Percentiles rank a stretch among this genome's conserved stretches.
These are phyloP conservation scores for Fusarium clavum DNA, from an alignment of 2,329 filamentous ascomycete species.

Conservation along the genomic window DNA sequence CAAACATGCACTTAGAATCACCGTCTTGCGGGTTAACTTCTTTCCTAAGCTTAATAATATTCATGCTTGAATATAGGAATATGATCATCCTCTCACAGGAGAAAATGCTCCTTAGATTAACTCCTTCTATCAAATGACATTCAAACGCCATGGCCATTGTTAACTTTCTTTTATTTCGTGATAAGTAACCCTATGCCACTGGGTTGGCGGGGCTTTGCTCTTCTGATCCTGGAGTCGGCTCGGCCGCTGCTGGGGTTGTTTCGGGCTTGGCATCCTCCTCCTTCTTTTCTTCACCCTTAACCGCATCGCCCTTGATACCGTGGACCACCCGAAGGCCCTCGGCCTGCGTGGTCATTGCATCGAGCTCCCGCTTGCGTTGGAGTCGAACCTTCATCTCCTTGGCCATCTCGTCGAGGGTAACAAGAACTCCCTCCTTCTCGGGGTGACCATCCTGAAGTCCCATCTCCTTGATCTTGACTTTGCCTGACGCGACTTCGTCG, in stretches of 20 bases:
- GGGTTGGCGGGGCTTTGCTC: conserved; percentile 28
- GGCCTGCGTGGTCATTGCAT: conserved; percentile 57
- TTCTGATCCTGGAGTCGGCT: conserved; percentile 20
- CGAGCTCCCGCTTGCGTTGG: conserved; percentile 57
- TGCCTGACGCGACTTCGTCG: conserved; percentile 84
- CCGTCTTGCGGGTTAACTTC: conserved; percentile 23
- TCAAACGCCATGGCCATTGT: conserved; percentile 32
- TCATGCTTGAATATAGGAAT: neutral
- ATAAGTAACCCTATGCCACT: conserved; percentile 11
- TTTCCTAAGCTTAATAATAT: conserved; percentile 1
- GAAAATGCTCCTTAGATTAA: conserved; percentile 9
- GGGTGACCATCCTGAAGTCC: conserved; percentile 83
- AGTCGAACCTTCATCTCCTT: conserved; percentile 67
- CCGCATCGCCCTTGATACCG: conserved; percentile 53
- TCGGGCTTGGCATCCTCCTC: conserved; percentile 25
- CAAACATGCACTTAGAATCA: conserved; percentile 1
- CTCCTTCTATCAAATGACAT: conserved; percentile 29
- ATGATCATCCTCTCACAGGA: conserved; percentile 7
- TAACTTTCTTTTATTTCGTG: conserved; percentile 33
- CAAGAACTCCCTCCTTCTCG: conserved; percentile 87
- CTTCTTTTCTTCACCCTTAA: conserved; percentile 37
- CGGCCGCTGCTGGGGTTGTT: conserved; percentile 19
- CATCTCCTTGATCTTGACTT: conserved; percentile 86
- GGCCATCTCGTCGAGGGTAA: conserved; percentile 72
- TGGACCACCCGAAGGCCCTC: conserved; percentile 60